Conservation (phyloP, 768 basidiomycete species). For the Agaricus blazei region DNA sequence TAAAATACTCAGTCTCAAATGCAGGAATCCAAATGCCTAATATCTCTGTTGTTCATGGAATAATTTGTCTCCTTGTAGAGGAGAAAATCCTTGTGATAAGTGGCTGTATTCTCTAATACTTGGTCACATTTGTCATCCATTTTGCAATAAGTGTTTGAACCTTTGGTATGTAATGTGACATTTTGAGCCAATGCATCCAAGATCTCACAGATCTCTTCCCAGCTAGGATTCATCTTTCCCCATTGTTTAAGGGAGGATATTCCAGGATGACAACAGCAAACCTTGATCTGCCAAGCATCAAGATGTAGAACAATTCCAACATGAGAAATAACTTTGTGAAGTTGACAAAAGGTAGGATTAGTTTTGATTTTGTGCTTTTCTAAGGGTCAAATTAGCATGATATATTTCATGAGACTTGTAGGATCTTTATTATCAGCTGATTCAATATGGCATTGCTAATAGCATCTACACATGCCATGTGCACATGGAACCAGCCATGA, state of each 20-base stretch:
- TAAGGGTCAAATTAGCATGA: constrained; percentile 9
- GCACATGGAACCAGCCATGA: constrained; percentile 14
- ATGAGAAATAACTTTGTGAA: constrained; percentile 24
- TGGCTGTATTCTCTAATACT: background rate
- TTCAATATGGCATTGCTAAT: constrained; percentile 10
- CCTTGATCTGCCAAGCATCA: constrained; percentile 17
- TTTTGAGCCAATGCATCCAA: no score
- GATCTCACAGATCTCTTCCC: no score
- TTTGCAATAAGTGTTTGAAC: background rate
- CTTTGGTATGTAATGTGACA: no score
- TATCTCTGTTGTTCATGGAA: background rate
- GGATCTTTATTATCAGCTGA: constrained; percentile 1
- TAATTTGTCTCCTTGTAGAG: background rate
- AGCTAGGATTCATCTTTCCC: no score
- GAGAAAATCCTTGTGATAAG: background rate
- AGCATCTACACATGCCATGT: constrained; percentile 14
- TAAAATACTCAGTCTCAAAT: background rate
- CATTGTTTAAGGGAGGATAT: no score
- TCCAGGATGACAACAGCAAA: no score
- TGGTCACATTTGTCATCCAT: background rate
- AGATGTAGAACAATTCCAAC: constrained; percentile 13
- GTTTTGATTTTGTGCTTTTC: constrained; percentile 19
- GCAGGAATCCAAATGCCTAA: background rate
- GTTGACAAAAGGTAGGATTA: constrained; percentile 22
- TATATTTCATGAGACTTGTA: background rate